Evolutionary conservation across 768 basidiomycete species (phyloP).

Genomic region (Lentinula sp.): DNA sequence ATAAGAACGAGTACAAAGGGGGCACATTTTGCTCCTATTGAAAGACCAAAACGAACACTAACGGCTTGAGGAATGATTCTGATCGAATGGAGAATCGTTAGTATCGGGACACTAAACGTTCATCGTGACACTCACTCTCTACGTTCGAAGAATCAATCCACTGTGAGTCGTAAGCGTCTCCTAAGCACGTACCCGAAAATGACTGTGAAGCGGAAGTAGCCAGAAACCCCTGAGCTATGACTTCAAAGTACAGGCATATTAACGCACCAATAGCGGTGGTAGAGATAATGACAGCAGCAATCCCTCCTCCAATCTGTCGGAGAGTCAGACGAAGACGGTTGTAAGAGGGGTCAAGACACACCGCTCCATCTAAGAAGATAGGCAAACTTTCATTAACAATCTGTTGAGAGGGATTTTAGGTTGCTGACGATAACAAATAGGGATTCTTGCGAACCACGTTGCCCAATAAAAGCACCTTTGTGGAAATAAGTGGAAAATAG

Average conservation of each 20-base stretch:
- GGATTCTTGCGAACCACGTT: constrained; percentile 63
- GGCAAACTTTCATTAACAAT: constrained; percentile 80
- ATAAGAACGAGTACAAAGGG: constrained; percentile 71
- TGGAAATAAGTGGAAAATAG: not conserved
- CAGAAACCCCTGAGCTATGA: not conserved
- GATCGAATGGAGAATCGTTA: not conserved
- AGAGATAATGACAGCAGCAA: constrained; percentile 74
- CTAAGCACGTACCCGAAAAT: constrained; percentile 67
- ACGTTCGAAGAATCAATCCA: constrained; percentile 43
- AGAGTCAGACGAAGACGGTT: not conserved
- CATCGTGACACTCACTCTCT: constrained; percentile 57
- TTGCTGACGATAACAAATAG: no score
- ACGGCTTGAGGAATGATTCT: constrained; percentile 67
- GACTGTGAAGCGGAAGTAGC: constrained; percentile 34
- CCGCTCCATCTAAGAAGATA: constrained; percentile 75
- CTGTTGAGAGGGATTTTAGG: constrained; percentile 24
- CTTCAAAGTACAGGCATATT: not conserved
- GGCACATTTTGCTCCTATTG: constrained; percentile 73
- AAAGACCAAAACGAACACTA: constrained; percentile 73
- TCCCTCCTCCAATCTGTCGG: constrained; percentile 51
- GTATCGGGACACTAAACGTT: not conserved
- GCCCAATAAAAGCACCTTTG: constrained; percentile 74
- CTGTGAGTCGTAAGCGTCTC: not conserved
- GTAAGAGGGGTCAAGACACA: constrained; percentile 21
- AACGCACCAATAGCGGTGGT: constrained; percentile 63